Base-by-base conservation (phyloP, 116 monocot genomes). In the Dioscorea cayenensis region DNA sequence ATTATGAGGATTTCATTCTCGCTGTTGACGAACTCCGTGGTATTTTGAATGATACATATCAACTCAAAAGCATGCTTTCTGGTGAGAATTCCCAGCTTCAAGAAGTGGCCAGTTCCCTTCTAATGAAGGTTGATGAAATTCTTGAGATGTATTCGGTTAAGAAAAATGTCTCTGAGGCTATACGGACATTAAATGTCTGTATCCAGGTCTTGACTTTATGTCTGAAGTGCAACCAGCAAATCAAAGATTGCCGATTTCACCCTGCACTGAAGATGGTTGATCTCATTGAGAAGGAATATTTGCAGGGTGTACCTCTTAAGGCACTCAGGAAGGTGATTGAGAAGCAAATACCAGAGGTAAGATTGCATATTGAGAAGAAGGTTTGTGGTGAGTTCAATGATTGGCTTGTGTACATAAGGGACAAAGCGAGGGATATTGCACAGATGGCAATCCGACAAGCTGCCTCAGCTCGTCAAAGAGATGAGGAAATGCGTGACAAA, bases 11-110 rank as follows among this genome's bases (percentile, higher is more conserved):
- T 23, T 95, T 95, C 77, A 95, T 95, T 51, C 72, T 83, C 20
- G 90, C 95, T 1, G 92, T 95, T 4, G 95, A 95, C 52, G 95
- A 95, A 76, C 84, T 95, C 10, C 87, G 90, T 25, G 95, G 87
- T 20, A 85, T 95, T 36, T 60, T 95, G n/a, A 85, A 85, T 16
- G 95, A 95, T 72, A 87, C 95, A 14, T 92, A 95, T 49, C 80
- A 90, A 72, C 83, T 95, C 19, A 95, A 95, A 68, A 60, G 65
- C 66, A 65, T 70, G 63, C 85, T 95, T 27, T 72, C 81, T 7
- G 66, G 70, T 7, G 92, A 95, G 77, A 92, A 95, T 73, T 63
- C 72, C 12, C 75, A 62, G 38, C 82, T 95, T 35, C 92, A 95
- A 72, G 85, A 87, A 61, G 85, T 81, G 25, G 78, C 85, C 3